Percentiles rank a stretch among this genome's conserved stretches.
Evolutionary conservation across 1,139 yeast species (phyloP).

Genomic region (Saccharomyces hybrid): DNA sequence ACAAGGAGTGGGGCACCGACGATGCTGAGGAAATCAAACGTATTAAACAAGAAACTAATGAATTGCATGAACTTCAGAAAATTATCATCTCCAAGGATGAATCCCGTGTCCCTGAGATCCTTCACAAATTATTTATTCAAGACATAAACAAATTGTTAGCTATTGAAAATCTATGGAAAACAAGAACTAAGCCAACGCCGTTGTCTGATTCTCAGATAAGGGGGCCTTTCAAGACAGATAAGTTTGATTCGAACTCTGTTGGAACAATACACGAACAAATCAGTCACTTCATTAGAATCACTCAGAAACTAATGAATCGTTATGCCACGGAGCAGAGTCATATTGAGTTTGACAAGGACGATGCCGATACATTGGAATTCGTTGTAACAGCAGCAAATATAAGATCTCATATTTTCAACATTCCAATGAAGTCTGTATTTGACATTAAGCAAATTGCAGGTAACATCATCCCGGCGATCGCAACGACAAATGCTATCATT

Average conservation of each 20-base stretch:
- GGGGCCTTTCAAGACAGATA: not conserved
- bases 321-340: slow-evolving; percentile 35
- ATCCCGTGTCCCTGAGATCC: slow-evolving; percentile 33
- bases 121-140: slow-evolving; percentile 48
- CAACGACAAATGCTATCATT: slow-evolving; percentile 92
- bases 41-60: slow-evolving; percentile 66
- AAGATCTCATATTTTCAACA: slow-evolving; percentile 64
- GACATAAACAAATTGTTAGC: slow-evolving; percentile 69
- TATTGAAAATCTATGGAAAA: slow-evolving; percentile 75
- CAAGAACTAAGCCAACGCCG: slow-evolving; percentile 61
- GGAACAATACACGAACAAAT: slow-evolving; percentile 66
- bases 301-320: slow-evolving; percentile 46
- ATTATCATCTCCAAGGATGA: slow-evolving; percentile 36
- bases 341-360: slow-evolving; percentile 87
- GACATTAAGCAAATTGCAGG: slow-evolving; percentile 94
- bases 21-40: slow-evolving; percentile 62
- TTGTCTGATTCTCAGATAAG: slow-evolving; percentile 31
- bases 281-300: slow-evolving; percentile 48
- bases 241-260: slow-evolving; percentile 23
- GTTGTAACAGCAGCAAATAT: slow-evolving; percentile 85
- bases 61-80: slow-evolving; percentile 55
- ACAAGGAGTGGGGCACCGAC: slow-evolving; percentile 46
- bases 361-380: slow-evolving; percentile 79
- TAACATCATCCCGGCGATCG: slow-evolving; percentile 95
- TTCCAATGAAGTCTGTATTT: slow-evolving; percentile 69